Evolutionary conservation across 2,329 filamentous ascomycete genomes (phyloP).

Genomic region (Aspergillus sp.): DNA sequence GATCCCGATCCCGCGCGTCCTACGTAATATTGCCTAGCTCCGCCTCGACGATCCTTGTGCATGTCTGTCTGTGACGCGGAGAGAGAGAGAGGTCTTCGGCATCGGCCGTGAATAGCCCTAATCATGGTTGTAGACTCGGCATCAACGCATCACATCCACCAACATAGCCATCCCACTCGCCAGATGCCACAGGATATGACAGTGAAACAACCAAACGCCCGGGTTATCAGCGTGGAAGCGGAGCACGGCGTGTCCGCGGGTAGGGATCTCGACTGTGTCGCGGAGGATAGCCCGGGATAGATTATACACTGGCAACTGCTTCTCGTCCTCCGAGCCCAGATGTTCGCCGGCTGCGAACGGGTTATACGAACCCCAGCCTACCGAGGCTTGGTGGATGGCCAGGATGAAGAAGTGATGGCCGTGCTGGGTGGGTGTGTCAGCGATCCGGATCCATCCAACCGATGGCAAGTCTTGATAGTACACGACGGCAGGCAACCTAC

Average conservation of each 20-base stretch:
- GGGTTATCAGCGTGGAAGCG: slow-evolving; percentile 48
- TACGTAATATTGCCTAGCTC: too few relatives aligned
- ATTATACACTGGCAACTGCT: too few relatives aligned
- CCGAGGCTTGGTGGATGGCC: slow-evolving; percentile 16
- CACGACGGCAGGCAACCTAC: slow-evolving; percentile 16
- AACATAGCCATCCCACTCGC: slow-evolving; percentile 38
- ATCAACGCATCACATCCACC: slow-evolving; percentile 23
- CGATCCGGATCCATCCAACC: too few relatives aligned
- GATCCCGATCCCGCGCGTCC: too few relatives aligned
- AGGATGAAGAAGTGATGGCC: slow-evolving; percentile 29
- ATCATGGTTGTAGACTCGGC: too few relatives aligned
- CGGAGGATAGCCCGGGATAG: slow-evolving; percentile 35
- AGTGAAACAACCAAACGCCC: slow-evolving; percentile 43
- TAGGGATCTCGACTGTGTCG: slow-evolving; percentile 46
- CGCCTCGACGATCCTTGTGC: too few relatives aligned
- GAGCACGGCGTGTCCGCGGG: slow-evolving; percentile 47
- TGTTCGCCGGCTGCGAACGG: slow-evolving; percentile 23
- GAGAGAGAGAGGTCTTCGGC: too few relatives aligned
- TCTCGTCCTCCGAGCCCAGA: too few relatives aligned
- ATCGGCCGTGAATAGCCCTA: too few relatives aligned
- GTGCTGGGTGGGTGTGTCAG: slow-evolving; percentile 14
- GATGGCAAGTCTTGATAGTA: background rate
- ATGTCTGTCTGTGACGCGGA: too few relatives aligned
- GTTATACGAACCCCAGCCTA: slow-evolving; percentile 32
- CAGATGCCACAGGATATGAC: slow-evolving; percentile 45